phyloP scores from a whole-genome alignment of 495 filamentous ascomycete genomes.

The Apiosordaria backusii region DNA sequence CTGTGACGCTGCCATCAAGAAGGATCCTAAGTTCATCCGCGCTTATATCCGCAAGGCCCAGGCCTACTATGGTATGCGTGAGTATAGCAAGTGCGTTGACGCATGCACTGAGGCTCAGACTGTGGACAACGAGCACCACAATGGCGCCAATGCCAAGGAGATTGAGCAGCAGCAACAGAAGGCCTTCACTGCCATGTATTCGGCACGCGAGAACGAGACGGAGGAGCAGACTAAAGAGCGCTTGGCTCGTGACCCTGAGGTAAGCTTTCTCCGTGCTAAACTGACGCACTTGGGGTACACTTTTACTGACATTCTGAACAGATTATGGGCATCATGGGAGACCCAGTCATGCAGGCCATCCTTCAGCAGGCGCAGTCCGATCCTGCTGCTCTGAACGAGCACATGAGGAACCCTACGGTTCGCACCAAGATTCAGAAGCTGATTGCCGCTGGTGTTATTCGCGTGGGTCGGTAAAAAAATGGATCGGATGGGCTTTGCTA shows the following conservation, averaged over 20 bases:
- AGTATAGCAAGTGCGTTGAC: constrained; percentile 92
- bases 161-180: constrained; percentile 94
- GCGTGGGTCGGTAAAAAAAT: constrained; percentile 56
- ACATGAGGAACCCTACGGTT: constrained; percentile 90
- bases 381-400: constrained; percentile 85
- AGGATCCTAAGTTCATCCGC: constrained; percentile 88
- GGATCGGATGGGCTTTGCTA: neutral
- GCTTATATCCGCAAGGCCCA: constrained; percentile 95
- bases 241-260: constrained; percentile 88
- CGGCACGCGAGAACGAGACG: constrained; percentile 85
- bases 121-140: constrained; percentile 62
- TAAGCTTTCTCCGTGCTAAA: constrained; percentile 41
- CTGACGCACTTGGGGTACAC: neutral
- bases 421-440: constrained; percentile 86
- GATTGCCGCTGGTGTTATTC: constrained; percentile 87
- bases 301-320: constrained; percentile 27
- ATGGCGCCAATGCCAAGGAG: constrained; percentile 74
- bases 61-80: constrained; percentile 91
- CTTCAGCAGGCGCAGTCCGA: constrained; percentile 93
- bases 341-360: constrained; percentile 97
- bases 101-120: constrained; percentile 75
- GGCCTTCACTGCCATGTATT: constrained; percentile 86
- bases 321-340: constrained; percentile 87
- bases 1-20: constrained; percentile 86
- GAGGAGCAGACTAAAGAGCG: constrained; percentile 94